These are phyloP conservation scores for Pelargonium fulgidum DNA, from an alignment of 441 rosid genomes.

Conservation along the genomic window DNA sequence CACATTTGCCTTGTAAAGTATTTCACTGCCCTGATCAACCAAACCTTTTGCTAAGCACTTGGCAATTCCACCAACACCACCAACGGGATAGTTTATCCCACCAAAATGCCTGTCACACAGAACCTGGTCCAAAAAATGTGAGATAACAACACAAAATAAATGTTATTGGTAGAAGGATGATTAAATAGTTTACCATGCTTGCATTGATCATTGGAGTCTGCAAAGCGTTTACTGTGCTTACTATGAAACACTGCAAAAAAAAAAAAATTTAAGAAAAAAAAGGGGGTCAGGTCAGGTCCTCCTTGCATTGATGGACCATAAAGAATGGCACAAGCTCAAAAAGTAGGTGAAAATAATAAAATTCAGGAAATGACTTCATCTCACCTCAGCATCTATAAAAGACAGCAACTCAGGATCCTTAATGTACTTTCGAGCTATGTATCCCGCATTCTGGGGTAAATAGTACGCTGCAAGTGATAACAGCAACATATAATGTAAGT, in stretches of 20 bases:
- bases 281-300: background rate
- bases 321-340: background rate
- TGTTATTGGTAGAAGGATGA: conserved; percentile 10
- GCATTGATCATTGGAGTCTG: conserved; percentile 98
- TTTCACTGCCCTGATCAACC: conserved; percentile 69
- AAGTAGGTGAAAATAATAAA: background rate
- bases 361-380: conserved; percentile 18
- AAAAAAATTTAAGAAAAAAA: conserved; percentile 1
- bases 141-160: conserved; percentile 15
- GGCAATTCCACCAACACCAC: conserved; percentile 95
- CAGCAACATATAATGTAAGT: conserved; percentile 10
- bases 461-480: conserved; percentile 54
- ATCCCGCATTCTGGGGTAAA: conserved; percentile 88
- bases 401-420: conserved; percentile 79
- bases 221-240: conserved; percentile 78
- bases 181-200: conserved; percentile 57
- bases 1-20: conserved; percentile 80
- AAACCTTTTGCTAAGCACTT: conserved; percentile 75
- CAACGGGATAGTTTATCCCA: conserved; percentile 90
- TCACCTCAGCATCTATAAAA: conserved; percentile 93
- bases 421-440: conserved; percentile 74
- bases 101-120: conserved; percentile 97
- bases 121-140: conserved; percentile 45
- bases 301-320: conserved; percentile 5
- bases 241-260: conserved; percentile 83